phyloP scores from a whole-genome alignment of 345 rosid genomes.

The Aethionema arabicum region DNA sequence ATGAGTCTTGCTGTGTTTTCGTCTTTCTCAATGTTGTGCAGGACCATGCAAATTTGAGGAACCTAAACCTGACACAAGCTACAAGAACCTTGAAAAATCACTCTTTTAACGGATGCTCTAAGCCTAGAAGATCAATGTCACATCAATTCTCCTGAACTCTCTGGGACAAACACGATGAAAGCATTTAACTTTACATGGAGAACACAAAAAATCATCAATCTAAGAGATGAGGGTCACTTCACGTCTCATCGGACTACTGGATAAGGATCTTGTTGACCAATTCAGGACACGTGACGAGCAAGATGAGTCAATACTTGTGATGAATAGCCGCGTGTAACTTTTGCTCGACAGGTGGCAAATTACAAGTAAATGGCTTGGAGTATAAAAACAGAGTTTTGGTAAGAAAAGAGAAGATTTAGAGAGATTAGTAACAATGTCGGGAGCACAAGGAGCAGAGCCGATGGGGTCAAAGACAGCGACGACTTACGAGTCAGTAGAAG shows the following conservation, averaged over 20 bases:
- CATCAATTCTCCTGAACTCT: constrained; percentile 27
- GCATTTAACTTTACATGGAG: constrained; percentile 32
- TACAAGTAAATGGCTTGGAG: not conserved
- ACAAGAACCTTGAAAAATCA: constrained; percentile 35
- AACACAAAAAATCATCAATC: constrained; percentile 21
- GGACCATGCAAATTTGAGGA: constrained; percentile 34
- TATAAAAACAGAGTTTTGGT: constrained; percentile 8
- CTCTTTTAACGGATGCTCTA: constrained; percentile 31
- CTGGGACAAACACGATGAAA: constrained; percentile 23
- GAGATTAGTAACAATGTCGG: constrained; percentile 41
- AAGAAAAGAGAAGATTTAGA: not conserved
- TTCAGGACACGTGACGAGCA: constrained; percentile 19
- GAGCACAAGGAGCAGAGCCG: constrained; percentile 68
- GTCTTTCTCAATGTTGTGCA: constrained; percentile 23
- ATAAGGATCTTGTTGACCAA: no score
- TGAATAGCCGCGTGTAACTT: constrained; percentile 17
- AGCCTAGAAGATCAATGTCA: constrained; percentile 29
- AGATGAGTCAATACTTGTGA: not conserved
- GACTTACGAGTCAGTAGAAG: constrained; percentile 46
- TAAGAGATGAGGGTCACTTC: not conserved
- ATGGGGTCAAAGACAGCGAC: constrained; percentile 55
- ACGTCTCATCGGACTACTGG: no score
- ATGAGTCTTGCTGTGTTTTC: not conserved
- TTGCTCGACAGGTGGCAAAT: constrained; percentile 14
- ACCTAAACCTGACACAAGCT: constrained; percentile 31